phyloP scores from a whole-genome alignment of 345 rosid genomes.

The Cardamine chenopodiifolia region DNA sequence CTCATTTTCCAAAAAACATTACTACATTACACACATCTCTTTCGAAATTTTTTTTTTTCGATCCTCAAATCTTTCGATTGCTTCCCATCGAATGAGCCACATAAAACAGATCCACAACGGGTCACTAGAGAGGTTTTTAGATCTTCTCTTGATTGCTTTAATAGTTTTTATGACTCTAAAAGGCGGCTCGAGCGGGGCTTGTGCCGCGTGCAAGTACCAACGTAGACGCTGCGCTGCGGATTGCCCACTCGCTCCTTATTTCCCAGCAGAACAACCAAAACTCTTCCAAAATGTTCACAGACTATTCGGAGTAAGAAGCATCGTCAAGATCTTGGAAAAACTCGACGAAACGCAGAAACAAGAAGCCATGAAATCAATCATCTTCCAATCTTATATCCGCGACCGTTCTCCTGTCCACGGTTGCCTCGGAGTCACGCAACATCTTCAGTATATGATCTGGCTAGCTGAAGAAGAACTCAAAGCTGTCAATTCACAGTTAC shows the following conservation, averaged over 20 bases:
- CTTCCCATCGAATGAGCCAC: conserved; percentile 38
- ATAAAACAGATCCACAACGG: conserved; percentile 17
- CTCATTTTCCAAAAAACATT: conserved; percentile 27
- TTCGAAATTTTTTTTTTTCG: neutral
- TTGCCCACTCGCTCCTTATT: conserved; percentile 80
- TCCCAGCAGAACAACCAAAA: conserved; percentile 76
- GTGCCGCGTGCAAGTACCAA: conserved; percentile 95
- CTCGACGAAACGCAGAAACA: conserved; percentile 55
- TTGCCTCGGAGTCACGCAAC: conserved; percentile 60
- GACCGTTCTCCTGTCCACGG: conserved; percentile 82
- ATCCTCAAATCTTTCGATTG: neutral
- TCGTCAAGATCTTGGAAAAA: conserved; percentile 58
- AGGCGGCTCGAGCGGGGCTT: conserved; percentile 89
- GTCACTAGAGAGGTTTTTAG: conserved; percentile 18
- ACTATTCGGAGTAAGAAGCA: conserved; percentile 80
- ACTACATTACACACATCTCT: neutral
- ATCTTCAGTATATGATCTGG: conserved; percentile 53
- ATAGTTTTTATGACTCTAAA: conserved; percentile 67
- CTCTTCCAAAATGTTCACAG: conserved; percentile 77
- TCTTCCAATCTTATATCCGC: conserved; percentile 66
- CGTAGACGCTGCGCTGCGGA: conserved; percentile 68
- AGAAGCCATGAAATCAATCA: conserved; percentile 84
- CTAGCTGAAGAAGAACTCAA: conserved; percentile 66
- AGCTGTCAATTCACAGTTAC: conserved; percentile 57
- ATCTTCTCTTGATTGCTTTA: conserved; percentile 22